Evolutionary conservation across 1,284 basidiomycete genomes (phyloP), one percentile per base, ranked within the genome.

Genomic region (Cryptococcus floricola): DNA sequence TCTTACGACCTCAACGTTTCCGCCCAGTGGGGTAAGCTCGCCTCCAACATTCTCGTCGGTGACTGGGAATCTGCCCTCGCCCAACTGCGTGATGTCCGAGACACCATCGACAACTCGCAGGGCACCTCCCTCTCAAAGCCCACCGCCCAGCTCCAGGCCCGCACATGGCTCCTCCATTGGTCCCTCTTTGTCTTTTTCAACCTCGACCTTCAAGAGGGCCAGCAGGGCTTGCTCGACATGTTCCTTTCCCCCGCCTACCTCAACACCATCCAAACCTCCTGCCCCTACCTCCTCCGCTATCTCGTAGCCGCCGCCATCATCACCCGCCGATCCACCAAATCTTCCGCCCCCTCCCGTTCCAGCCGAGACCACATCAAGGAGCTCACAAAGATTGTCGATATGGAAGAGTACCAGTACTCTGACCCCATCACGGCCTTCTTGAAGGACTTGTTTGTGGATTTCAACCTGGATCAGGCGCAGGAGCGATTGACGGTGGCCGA

Each of bases 141-240:
- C 5, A 83, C 91, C 52, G 82, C 82, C 49, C 92, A 91, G 70
- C 83, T 96, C 52, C 93, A 95, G 78, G 89, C 92, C n/a, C 85
- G 96, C 58, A 91, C 91, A 49, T 98, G 95, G 94, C 84, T 96
- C 57, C 85, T 93, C 13, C 96, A 98, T 80, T 98, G 95, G 95
- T 91, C 89, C 16, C 85, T 98, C 51, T 98, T 98, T 77, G 91
- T 98, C 62, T 98, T 94, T 80, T 98, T 95, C 83, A 97, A 97
- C 81, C 91, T 97, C 77, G 86, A 87, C 0, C 84, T 92, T 63
- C 93, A 91, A 31, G 86, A 94, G 43, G 72, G 72, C 25, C 69
- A 66, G 60, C 89, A 89, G n/a, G 85, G 91, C 41, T 85, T 98
- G 54, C 87, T 98, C 63, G 96, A 98, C 73, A 91, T 91, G 25